Evolutionary conservation across 768 basidiomycete genomes (phyloP), one percentile per base, ranked within the genome.

Genomic region (Kwoniella sp.): DNA sequence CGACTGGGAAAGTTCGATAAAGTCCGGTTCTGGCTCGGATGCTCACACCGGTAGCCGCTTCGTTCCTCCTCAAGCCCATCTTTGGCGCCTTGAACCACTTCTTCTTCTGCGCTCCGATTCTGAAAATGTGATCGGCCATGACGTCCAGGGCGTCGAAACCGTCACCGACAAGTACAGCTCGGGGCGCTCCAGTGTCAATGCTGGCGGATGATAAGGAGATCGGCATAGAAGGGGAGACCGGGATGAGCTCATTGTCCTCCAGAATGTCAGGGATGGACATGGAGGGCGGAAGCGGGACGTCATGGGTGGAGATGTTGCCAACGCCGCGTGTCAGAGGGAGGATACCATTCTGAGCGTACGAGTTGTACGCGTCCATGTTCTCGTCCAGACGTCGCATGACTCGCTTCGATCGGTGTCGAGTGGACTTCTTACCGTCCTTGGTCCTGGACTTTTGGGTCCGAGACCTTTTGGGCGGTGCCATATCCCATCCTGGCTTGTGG

Each of bases 1-100:
- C 86, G 61, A 89, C 88, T 5, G 89, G 89, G 67, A 89, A 91
- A 31, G 86, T 82, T 25, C 89, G 81, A 72, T 67, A 63, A 11
- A 65, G 34, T 6, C 70, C 70, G n/a, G 60, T 57, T 45, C 63
- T 69, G 15, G 62, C 62, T 38, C 70, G 51, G 34, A 71, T 57
- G 6, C 59, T 53, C 0, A 71, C 58, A 31, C 70, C 70, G 5
- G 70, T 71, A 0, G 57, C 59, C 1, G 67, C 57, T 0, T 53
- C 57, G 17, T 67, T 47, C 23, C 59, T 36, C 44, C 50, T 53
- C 28, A 46, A 32, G 2, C 61, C 63, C 42, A 65, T 48, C 31
- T 53, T 58, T 1, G 69, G 66, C 19, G 57, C 53, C 45, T 62
- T 62, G 55, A 69, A 68, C 69, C 69, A 71, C 28, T 69, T 64